These are phyloP conservation scores for Capronia coronata DNA, from an alignment of 2,329 filamentous ascomycete genomes.

Conservation along the genomic window DNA sequence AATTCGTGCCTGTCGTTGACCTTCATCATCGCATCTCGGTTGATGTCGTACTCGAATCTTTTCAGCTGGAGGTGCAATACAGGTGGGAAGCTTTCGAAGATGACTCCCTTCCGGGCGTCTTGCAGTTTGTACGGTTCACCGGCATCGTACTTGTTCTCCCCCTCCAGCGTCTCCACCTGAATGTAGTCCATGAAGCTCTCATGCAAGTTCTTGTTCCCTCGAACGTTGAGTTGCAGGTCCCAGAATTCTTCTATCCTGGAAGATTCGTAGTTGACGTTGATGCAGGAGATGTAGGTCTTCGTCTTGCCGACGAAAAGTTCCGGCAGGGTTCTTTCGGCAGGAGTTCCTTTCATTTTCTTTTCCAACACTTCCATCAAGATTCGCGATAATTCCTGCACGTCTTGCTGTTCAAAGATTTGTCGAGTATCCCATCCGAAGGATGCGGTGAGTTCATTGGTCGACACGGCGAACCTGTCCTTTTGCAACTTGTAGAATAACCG, in stretches of 20 bases:
- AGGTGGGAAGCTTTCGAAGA: conserved; percentile 91
- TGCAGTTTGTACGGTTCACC: conserved; percentile 84
- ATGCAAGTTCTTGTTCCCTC: conserved; percentile 83
- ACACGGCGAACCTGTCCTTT: conserved; percentile 73
- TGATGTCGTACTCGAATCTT: conserved; percentile 95
- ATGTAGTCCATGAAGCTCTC: conserved; percentile 96
- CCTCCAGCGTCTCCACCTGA: conserved; percentile 91
- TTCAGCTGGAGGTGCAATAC: conserved; percentile 93
- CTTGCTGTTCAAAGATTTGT: conserved; percentile 97
- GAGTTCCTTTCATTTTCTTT: conserved; percentile 95
- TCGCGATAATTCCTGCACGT: conserved; percentile 92
- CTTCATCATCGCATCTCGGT: conserved; percentile 97
- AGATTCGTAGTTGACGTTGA: conserved; percentile 96
- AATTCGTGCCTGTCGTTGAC: conserved; percentile 54
- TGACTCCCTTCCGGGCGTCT: conserved; percentile 95
- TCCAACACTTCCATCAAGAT: conserved; percentile 98
- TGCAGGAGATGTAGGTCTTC: conserved; percentile 98
- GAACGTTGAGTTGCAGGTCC: conserved; percentile 97
- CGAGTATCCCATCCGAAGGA: conserved; percentile 98
- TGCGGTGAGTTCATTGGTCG: conserved; percentile 86
- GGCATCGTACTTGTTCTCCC: conserved; percentile 97
- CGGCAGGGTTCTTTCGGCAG: conserved; percentile 78
- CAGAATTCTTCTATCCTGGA: conserved; percentile 95
- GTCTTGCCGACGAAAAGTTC: conserved; percentile 95
- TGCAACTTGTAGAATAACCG: conserved; percentile 92